phyloP scores from a whole-genome alignment of 352 stramenopile genomes.

The Globisporangium radiosum region DNA sequence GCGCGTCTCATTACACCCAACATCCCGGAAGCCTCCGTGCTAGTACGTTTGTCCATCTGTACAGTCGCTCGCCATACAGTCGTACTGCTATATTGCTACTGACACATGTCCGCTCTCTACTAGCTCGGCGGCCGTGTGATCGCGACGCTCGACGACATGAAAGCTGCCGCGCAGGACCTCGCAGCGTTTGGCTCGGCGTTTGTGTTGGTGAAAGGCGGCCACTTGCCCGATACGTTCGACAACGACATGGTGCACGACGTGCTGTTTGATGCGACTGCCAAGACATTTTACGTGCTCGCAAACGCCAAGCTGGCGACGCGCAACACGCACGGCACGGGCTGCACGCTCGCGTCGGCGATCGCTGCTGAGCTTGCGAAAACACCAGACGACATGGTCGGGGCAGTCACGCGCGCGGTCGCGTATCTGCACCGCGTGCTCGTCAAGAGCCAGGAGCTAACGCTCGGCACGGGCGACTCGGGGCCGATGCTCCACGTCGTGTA shows the following conservation, averaged over 20 bases:
- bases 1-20: slow-evolving; percentile 91
- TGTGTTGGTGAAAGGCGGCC: slow-evolving; percentile 92
- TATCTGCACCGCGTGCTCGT: slow-evolving; percentile 39
- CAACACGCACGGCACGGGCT: slow-evolving; percentile 86
- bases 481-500: slow-evolving; percentile 43
- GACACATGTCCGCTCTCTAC: neutral
- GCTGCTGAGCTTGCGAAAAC: slow-evolving; percentile 76
- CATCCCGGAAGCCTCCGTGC: slow-evolving; percentile 88
- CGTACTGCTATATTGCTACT: neutral
- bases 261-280: slow-evolving; percentile 18
- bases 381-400: slow-evolving; percentile 21
- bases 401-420: slow-evolving; percentile 25
- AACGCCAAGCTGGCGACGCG: slow-evolving; percentile 30
- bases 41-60: slow-evolving; percentile 38
- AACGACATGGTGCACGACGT: slow-evolving; percentile 25
- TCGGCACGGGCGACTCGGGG: slow-evolving; percentile 28
- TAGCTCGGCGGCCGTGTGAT: slow-evolving; percentile 36
- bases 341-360: slow-evolving; percentile 90
- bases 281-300: slow-evolving; percentile 25
- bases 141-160: slow-evolving; percentile 51
- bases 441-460: slow-evolving; percentile 22
- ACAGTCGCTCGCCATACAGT: too few relatives aligned
- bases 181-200: slow-evolving; percentile 43
- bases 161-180: slow-evolving; percentile 72
- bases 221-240: slow-evolving; percentile 29